phyloP scores from a whole-genome alignment of 2,329 filamentous ascomycete species.

The Penicillium capsulatum region DNA sequence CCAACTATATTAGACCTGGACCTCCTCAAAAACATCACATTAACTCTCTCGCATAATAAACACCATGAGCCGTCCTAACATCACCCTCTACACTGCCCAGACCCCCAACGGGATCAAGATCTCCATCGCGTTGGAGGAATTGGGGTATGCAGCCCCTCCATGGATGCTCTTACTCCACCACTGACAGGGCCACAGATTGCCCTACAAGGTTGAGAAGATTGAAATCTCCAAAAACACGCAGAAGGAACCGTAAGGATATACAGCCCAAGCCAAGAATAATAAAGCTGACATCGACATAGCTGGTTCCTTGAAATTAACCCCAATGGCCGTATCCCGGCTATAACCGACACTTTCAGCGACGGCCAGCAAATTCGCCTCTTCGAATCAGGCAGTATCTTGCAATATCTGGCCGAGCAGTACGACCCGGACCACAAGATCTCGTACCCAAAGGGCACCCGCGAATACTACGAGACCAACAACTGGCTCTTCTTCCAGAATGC shows the following conservation, averaged over 20 bases:
- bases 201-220: conserved; percentile 72
- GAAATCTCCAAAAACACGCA: conserved; percentile 72
- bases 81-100: conserved; percentile 74
- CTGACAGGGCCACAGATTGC: conserved; percentile 44
- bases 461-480: conserved; percentile 74
- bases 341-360: conserved; percentile 74
- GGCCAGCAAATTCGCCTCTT: conserved; percentile 72
- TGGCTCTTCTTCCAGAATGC: conserved; percentile 79
- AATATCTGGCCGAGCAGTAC: conserved; percentile 78
- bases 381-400: conserved; percentile 77
- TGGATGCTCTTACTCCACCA: background rate
- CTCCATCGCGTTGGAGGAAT: conserved; percentile 80
- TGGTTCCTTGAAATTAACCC: conserved; percentile 69
- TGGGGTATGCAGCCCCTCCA: conserved; percentile 48
- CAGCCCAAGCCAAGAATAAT: background rate
- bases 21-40: no score
- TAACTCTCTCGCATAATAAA: background rate
- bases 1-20: background rate
- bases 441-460: conserved; percentile 66
- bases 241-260: conserved; percentile 56
- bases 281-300: conserved; percentile 24
- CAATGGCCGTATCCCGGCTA: conserved; percentile 69
- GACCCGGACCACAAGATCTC: conserved; percentile 78
- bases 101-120: conserved; percentile 91
- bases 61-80: conserved; percentile 50